Base-by-base conservation (phyloP, 768 basidiomycete species). In the Candolleomyces efflorescens region DNA sequence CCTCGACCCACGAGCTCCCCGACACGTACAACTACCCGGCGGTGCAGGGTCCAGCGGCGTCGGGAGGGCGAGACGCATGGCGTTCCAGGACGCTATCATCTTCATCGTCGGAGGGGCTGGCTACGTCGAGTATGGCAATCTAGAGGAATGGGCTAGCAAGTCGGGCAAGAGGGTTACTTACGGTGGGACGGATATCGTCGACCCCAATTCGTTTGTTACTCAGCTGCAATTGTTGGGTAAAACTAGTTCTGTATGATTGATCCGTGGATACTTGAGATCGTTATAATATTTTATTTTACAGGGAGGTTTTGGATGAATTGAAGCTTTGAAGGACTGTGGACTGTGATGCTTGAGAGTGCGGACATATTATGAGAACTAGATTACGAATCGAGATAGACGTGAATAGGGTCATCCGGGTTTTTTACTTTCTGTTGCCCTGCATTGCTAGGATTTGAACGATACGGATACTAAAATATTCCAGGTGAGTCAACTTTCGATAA, bases 81-180 rank as follows among this genome's bases (percentile, higher is more conserved):
- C 89, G 15, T 98, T 95, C 69, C 75, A 80, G 3, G 96, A 98
- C 60, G 87, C 91, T 13, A 84, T 92, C 66, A 89, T 99, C 3
- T 99, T 99, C 64, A 77, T 98, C 27, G 95, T 99, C 2, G 97
- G 97, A 7, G 97, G 97, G 1, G 97, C 94, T 3, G 90, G 94
- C 15, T 96, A 98, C 66, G 94, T 98, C 53, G 97, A 99, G 73
- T 98, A 95, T 64, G 94, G 94, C 4, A 98, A 98, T 69, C 72
- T 99, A 59, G 86, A 90, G 70, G 96, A 98, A 71, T 97, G 95
- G 94, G 91, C 92, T 3, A 74, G 71, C 53, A 86, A 84, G 73
- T 84, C 85, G 5, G 92, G 91, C 13, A 92, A 93, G 72, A 78
- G 84, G 60, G 84, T 98, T 46, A 90, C 92, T 37, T 99, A 99